Evolutionary conservation across 495 filamentous ascomycete genomes (phyloP).

Genomic region (Podospora fimiseda): DNA sequence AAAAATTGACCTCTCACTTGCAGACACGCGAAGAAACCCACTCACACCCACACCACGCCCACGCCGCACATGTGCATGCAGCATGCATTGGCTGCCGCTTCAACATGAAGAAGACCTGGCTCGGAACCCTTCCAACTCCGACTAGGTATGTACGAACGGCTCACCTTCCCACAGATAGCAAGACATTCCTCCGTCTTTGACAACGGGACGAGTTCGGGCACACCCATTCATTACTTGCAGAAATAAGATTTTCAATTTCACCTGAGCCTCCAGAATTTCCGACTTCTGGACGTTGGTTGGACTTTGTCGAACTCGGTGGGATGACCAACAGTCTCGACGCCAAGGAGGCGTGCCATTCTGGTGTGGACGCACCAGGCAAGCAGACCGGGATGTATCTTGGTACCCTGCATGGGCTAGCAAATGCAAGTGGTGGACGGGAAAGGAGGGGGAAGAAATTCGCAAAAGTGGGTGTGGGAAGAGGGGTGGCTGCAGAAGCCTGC

Average conservation of each 20-base stretch:
- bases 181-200: background rate
- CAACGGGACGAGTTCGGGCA: background rate
- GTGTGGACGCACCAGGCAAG: background rate
- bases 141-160: slow-evolving; percentile 28
- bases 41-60: slow-evolving; percentile 10
- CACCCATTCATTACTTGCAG: background rate
- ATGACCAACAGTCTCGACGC: background rate
- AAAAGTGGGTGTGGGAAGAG: no score
- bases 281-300: background rate
- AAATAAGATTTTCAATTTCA: background rate
- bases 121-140: slow-evolving; percentile 22
- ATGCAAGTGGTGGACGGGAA: background rate
- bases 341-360: background rate
- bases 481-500: slow-evolving; percentile 10
- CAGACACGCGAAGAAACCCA: slow-evolving; percentile 11
- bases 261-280: background rate
- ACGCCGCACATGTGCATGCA: slow-evolving; percentile 24
- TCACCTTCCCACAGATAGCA: slow-evolving; percentile 7
- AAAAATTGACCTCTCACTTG: slow-evolving; percentile 4
- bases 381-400: background rate
- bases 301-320: background rate
- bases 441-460: slow-evolving; percentile 4
- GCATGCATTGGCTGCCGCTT: slow-evolving; percentile 42
- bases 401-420: background rate
- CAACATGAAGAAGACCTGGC: slow-evolving; percentile 26